Percentiles rank a stretch among this genome's conserved stretches.
phyloP scores from a whole-genome alignment of 2,329 filamentous ascomycete genomes.

The Chaetomium strumarium region DNA sequence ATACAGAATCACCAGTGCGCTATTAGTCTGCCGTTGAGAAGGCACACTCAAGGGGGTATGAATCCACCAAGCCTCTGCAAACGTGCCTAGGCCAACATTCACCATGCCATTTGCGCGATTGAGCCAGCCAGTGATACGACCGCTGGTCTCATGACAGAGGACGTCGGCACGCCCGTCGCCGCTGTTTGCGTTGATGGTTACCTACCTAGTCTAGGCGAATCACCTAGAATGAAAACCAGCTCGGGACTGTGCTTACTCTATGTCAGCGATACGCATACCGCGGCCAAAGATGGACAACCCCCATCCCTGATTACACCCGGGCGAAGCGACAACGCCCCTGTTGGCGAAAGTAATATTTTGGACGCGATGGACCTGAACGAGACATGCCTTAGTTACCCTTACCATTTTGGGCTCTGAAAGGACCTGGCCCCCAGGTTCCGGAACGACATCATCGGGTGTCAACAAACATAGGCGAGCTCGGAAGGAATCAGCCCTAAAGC shows the following conservation, averaged over 20 bases:
- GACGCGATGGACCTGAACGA: no score
- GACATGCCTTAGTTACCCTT: no score
- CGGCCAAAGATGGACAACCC: constrained; percentile 8
- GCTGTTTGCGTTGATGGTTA: not conserved
- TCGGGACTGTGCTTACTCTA: no score
- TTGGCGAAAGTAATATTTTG: constrained; percentile 10
- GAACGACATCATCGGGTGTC: no score
- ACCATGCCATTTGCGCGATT: constrained; percentile 15
- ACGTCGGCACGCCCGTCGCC: constrained; percentile 13
- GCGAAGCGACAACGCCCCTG: not conserved
- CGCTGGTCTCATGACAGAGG: constrained; percentile 16
- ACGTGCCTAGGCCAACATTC: constrained; percentile 26
- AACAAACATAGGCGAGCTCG: no score
- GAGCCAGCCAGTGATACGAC: constrained; percentile 7
- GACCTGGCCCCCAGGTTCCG: no score
- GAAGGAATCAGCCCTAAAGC: no score
- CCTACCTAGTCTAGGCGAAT: not conserved
- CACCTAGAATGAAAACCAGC: not conserved
- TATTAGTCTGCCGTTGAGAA: not conserved
- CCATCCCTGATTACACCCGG: constrained; percentile 9
- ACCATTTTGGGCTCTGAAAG: no score
- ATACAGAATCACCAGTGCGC: constrained; percentile 1
- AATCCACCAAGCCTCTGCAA: constrained; percentile 14
- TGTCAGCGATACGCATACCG: constrained; percentile 12
- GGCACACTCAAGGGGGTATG: not conserved